These are phyloP conservation scores for Corymbia calophylla DNA, from an alignment of 441 rosid species.

Conservation along the genomic window DNA sequence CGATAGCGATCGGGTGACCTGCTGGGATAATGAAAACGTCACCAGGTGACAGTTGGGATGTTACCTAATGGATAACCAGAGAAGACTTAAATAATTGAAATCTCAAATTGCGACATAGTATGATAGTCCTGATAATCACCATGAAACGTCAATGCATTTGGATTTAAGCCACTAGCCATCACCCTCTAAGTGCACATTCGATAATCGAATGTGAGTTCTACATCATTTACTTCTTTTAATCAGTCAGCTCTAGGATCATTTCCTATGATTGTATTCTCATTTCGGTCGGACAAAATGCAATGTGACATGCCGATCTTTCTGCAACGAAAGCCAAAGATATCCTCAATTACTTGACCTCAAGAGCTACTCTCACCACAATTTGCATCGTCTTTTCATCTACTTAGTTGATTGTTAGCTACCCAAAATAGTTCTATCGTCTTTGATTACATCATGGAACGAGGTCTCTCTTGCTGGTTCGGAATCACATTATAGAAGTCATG, in stretches of 20 bases:
- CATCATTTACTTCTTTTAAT: too few relatives aligned
- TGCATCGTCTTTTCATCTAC: background rate
- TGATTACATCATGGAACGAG: background rate
- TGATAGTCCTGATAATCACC: background rate
- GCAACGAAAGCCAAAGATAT: background rate
- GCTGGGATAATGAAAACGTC: constrained; percentile 41
- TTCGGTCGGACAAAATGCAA: too few relatives aligned
- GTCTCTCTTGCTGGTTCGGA: background rate
- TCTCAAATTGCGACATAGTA: background rate
- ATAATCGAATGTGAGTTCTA: background rate
- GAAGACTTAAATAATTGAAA: background rate
- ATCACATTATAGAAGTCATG: background rate
- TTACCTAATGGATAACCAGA: background rate
- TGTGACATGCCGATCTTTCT: background rate
- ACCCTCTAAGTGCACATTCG: background rate
- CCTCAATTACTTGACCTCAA: background rate
- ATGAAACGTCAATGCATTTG: background rate
- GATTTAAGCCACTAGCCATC: background rate
- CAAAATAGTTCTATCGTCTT: background rate
- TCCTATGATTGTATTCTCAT: too few relatives aligned
- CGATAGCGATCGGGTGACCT: constrained; percentile 33
- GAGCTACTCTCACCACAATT: background rate
- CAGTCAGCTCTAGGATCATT: too few relatives aligned
- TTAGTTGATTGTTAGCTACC: background rate
- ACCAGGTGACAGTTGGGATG: constrained; percentile 29